Conservation (phyloP, 1,284 basidiomycete species). For the Somion occarium region DNA sequence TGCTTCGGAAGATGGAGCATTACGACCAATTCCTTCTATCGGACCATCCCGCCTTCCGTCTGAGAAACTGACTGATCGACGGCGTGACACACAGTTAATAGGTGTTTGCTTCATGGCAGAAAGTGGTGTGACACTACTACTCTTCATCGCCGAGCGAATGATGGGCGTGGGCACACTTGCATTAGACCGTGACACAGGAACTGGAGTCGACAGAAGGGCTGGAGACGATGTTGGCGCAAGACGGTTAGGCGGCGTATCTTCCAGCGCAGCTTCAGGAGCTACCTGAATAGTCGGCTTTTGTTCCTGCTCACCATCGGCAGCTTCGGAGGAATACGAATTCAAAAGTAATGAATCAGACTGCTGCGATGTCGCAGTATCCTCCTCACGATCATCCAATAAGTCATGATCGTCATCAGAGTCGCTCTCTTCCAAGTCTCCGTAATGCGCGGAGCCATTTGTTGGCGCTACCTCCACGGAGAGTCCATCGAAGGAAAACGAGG, state of each 20-base stretch:
- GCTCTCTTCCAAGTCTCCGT: conserved; percentile 16
- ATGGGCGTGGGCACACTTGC: conserved; percentile 35
- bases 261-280: conserved; percentile 10
- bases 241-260: conserved; percentile 17
- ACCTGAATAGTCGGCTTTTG: background rate
- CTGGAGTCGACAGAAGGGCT: conserved; percentile 13
- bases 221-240: conserved; percentile 12
- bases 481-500: conserved; percentile 68
- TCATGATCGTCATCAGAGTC: conserved; percentile 17
- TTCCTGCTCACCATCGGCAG: background rate
- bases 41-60: conserved; percentile 86
- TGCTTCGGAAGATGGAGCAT: conserved; percentile 28
- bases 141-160: conserved; percentile 54
- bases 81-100: conserved; percentile 29
- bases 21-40: conserved; percentile 58
- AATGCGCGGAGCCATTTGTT: conserved; percentile 8
- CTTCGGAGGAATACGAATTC: background rate
- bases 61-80: conserved; percentile 90
- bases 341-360: conserved; percentile 2
- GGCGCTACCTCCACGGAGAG: conserved; percentile 44
- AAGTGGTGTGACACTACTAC: conserved; percentile 43
- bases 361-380: conserved; percentile 11
- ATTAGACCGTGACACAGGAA: conserved; percentile 10
- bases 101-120: conserved; percentile 59
- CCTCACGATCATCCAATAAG: no score